Base-by-base conservation (phyloP, 148 eudicot genomes). In the Drosera capensis region DNA sequence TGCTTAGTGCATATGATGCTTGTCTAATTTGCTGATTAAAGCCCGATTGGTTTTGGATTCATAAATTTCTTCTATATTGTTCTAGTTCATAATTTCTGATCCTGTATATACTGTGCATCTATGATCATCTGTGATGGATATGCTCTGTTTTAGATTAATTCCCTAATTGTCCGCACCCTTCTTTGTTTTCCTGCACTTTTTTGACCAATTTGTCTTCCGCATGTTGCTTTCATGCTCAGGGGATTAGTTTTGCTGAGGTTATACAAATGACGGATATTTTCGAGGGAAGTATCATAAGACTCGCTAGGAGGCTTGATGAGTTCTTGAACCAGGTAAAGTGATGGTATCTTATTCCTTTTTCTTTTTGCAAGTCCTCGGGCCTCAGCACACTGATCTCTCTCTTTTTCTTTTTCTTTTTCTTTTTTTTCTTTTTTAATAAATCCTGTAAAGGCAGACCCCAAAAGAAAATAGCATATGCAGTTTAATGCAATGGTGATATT, bases 201-300 rank as follows among this genome's bases (percentile, higher is more conserved):
- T 9, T 4, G 9, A 28, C 4, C 4, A 4, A 28, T 9, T 28
- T 28, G 31, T 3, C 4, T 28, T 4, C 9, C 6, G 31, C 31
- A 28, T 28, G 9, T 28, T 29, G 45, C 28, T 40, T 14, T 26
- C 19, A 9, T 68, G 53, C 38, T n/a, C 81, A 90, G 97, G 97
- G 97, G 49, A 74, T 79, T 45, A 55, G 65, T 54, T 90, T 90
- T 70, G 73, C 82, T 9, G 97, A 90, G 29, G 93, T 90, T 25
- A 84, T 84, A 57, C 87, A 90, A 61, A 90, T 84, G 95, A 90
- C 97, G 14, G 97, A 84, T 68, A 90, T 90, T 35, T 90, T 90
- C 58, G 97, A 90, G 67, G 97, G 97, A 25, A 84, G 97, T 55
- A 68, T 90, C 38, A 90, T 90, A 45, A 62, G 97, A 65, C 68